Base-by-base conservation (phyloP, 371 early-diverging fungal species). In the Actinomortierella wolfii region DNA sequence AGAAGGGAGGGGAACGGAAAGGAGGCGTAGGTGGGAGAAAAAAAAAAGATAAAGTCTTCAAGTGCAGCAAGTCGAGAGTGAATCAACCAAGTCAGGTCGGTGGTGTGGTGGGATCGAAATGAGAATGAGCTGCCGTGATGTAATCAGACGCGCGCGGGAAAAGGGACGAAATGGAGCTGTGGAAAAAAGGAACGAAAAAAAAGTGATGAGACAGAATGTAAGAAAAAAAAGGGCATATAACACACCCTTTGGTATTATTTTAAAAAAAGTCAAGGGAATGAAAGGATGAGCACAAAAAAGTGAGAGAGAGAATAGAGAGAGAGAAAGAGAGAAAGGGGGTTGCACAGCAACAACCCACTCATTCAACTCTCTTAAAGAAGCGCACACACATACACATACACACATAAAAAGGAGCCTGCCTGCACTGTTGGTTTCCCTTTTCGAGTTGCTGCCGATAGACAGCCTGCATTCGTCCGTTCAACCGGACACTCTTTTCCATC, bases 41-140 rank as follows among this genome's bases (percentile, higher is more conserved):
- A 11, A 43, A 29, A 29, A 48, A 24, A 13, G 24, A 42, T 24
- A 46, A 45, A 17, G 34, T n/a, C n/a, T n/a, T n/a, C n/a, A n/a
- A n/a, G n/a, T n/a, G n/a, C n/a, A n/a, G n/a, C n/a, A n/a, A n/a
- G n/a, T n/a, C n/a, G n/a, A n/a, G n/a, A n/a, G n/a, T n/a, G n/a
- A n/a, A n/a, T n/a, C n/a, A n/a, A n/a, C n/a, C n/a, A n/a, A n/a
- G n/a, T n/a, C n/a, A n/a, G n/a, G n/a, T n/a, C 44, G 54, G 34
- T 18, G 18, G 34, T 20, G 56, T 15, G 54, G 39, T 34, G 44
- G 2, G 51, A 59, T 40, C 4, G 20, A 51, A 58, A 45, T 45
- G 41, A n/a, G 34, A 44, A 41, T 17, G 14, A 45, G 47, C 1
- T 11, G 21, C 9, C 2, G 20, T 47, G 47, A 47, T 8, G 24